Evolutionary conservation across 2,329 filamentous ascomycete species (phyloP), one percentile per base, ranked within the genome.

Genomic region (Calonectria crousiana): DNA sequence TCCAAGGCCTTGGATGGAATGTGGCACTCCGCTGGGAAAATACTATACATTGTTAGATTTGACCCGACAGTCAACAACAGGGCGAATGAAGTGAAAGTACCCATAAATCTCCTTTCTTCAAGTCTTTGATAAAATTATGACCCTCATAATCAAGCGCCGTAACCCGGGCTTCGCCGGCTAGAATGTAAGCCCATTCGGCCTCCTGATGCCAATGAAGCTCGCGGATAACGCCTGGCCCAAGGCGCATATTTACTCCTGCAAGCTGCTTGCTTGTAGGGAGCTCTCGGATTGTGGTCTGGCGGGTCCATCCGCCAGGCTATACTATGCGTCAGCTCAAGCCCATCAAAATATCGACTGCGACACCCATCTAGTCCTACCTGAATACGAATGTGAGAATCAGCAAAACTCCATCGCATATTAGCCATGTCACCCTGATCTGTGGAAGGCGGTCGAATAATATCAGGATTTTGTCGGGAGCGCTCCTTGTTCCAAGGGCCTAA

Each of bases 181-280:
- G 89, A 2, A 95, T 91, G 76, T 93, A 95, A 0, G 92, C 93
- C 93, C 94, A 95, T 81, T 95, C 94, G 38, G 93, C 93, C 82
- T 95, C 92, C 78, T 94, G 94, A 86, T 95, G 94, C 94, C 94
- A 95, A 81, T 95, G 94, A 10, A 95, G 87, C 82, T 95, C 94
- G 36, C 94, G 92, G 78, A 94, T 94, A 36, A 93, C 93, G 44
- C 93, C 93, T 75, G 90, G 85, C 44, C 93, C 93, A 2, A 95
- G 90, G 13, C 93, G 90, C 94, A 95, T 95, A 82, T 95, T 94
- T 69, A 95, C 94, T 49, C 92, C 92, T 3, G 94, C 94, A 53
- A 95, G 89, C 81, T 95, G 92, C n/a, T 91, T 88, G 78, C 91
- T 93, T 6, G 89, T 89, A 34, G 90, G 88, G 2, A 94, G 87